These are phyloP conservation scores for Ceratocystis smalleyi DNA, from an alignment of 2,329 filamentous ascomycete genomes.

Conservation along the genomic window DNA sequence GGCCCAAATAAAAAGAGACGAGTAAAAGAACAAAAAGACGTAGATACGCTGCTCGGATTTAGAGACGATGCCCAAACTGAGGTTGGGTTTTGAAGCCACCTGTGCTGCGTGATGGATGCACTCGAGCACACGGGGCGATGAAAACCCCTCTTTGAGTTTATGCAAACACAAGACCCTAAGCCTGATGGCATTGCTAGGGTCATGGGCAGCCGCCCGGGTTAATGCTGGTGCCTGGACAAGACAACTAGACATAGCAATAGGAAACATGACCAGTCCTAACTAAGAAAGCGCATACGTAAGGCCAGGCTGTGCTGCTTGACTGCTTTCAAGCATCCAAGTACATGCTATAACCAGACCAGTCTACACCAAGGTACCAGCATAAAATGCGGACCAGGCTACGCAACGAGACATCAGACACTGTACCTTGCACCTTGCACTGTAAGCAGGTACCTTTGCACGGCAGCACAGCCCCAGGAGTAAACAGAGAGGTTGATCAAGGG, in stretches of 20 bases:
- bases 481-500: background rate
- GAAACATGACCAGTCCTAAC: background rate
- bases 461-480: slow-evolving; percentile 2
- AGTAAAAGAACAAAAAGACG: too few relatives aligned
- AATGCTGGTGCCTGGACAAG: slow-evolving; percentile 3
- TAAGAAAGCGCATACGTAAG: slow-evolving; percentile 3
- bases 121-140: too few relatives aligned
- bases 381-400: background rate
- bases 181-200: background rate
- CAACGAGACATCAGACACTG: background rate
- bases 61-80: too few relatives aligned
- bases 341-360: too few relatives aligned
- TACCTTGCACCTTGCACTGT: slow-evolving; percentile 5
- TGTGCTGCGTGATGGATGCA: too few relatives aligned
- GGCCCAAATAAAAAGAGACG: too few relatives aligned
- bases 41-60: too few relatives aligned
- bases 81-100: too few relatives aligned
- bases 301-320: background rate
- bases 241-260: background rate
- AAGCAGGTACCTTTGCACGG: slow-evolving; percentile 6
- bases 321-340: too few relatives aligned
- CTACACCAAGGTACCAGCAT: background rate
- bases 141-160: background rate
- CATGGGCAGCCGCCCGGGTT: background rate
- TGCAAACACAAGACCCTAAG: background rate